Percentiles rank a stretch among this genome's conserved stretches.
These are phyloP conservation scores for Ophiostoma sp. DNA, from an alignment of 2,329 filamentous ascomycete genomes.

Conservation along the genomic window DNA sequence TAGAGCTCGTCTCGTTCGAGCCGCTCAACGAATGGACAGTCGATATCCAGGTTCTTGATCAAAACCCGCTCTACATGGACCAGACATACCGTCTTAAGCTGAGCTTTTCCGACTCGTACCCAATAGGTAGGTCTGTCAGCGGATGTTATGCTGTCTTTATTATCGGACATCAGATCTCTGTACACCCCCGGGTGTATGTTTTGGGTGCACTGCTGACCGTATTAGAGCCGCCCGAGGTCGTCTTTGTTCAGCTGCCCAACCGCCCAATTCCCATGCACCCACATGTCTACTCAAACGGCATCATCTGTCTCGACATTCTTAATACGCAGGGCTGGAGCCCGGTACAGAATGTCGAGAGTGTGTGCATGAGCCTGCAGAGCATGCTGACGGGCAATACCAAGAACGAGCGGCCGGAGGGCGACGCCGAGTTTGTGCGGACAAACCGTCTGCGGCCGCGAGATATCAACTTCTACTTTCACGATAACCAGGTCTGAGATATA, in stretches of 20 bases:
- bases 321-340: slow-evolving; percentile 88
- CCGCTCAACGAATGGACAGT: slow-evolving; percentile 86
- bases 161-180: background rate
- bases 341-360: slow-evolving; percentile 92
- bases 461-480: slow-evolving; percentile 91
- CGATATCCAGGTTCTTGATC: slow-evolving; percentile 85
- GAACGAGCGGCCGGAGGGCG: slow-evolving; percentile 82
- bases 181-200: background rate
- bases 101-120: slow-evolving; percentile 75
- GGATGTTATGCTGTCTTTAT: background rate
- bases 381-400: slow-evolving; percentile 96
- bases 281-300: slow-evolving; percentile 97
- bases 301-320: slow-evolving; percentile 93
- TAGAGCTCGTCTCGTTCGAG: slow-evolving; percentile 73
- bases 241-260: slow-evolving; percentile 64
- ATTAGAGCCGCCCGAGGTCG: slow-evolving; percentile 87
- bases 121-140: slow-evolving; percentile 63
- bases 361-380: slow-evolving; percentile 95
- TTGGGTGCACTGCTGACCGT: slow-evolving; percentile 16
- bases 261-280: slow-evolving; percentile 86
- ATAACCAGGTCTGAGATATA: slow-evolving; percentile 51
- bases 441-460: slow-evolving; percentile 78
- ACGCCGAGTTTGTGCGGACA: slow-evolving; percentile 78
- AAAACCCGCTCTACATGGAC: slow-evolving; percentile 78
- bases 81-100: slow-evolving; percentile 84